phyloP scores from a whole-genome alignment of 306 rosid species.

The Cucumis hystrix region DNA sequence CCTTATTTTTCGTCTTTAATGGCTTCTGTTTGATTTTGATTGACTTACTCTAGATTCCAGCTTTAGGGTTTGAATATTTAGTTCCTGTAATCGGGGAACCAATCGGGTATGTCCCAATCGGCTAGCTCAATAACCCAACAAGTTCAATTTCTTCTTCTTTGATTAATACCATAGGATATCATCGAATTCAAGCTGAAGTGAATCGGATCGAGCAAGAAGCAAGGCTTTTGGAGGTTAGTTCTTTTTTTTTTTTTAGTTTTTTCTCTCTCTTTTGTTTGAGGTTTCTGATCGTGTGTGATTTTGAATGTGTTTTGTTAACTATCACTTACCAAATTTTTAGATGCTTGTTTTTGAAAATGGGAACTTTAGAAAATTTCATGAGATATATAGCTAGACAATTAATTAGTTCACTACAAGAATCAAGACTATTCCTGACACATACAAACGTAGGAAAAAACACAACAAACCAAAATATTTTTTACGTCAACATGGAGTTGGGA shows the following conservation, averaged over 20 bases:
- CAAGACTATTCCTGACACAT: too few relatives aligned
- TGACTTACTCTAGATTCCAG: not conserved
- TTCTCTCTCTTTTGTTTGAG: slow-evolving; percentile 5
- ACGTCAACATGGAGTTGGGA: too few relatives aligned
- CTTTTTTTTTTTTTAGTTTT: not conserved
- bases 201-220: slow-evolving; percentile 88
- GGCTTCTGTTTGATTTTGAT: slow-evolving; percentile 7
- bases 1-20: slow-evolving; percentile 15
- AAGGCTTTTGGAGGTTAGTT: slow-evolving; percentile 70
- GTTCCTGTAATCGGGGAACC: slow-evolving; percentile 17
- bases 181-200: slow-evolving; percentile 76
- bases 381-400: too few relatives aligned
- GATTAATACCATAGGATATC: slow-evolving; percentile 80
- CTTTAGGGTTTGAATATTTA: not conserved
- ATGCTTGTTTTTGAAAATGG: not conserved
- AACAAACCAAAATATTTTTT: too few relatives aligned
- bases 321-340: not conserved
- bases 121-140: slow-evolving; percentile 41
- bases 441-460: too few relatives aligned
- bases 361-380: not conserved
- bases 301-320: not conserved
- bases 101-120: slow-evolving; percentile 57
- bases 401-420: too few relatives aligned
- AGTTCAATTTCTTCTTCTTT: slow-evolving; percentile 53
- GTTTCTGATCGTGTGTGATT: not conserved